Conservation (phyloP, 31 red algal species). For the Bonnemaisonia californica region DNA sequence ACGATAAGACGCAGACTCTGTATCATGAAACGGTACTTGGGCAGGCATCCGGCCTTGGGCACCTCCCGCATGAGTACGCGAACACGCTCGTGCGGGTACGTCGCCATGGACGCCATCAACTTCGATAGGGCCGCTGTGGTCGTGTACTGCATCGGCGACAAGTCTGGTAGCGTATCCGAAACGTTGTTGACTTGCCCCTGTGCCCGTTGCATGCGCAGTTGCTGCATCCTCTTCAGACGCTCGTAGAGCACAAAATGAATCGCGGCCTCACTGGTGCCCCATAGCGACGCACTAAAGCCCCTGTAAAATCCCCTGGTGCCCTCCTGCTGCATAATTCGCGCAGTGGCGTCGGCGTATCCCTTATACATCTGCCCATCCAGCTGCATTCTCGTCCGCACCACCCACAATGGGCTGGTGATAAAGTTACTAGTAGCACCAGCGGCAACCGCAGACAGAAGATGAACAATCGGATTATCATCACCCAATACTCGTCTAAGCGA, state of each 20-base stretch:
- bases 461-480: background rate
- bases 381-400: background rate
- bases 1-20: conserved; percentile 49
- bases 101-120: conserved; percentile 40
- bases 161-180: conserved; percentile 13
- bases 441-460: background rate
- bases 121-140: conserved; percentile 53
- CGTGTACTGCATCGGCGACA: conserved; percentile 48
- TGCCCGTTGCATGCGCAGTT: background rate
- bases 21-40: conserved; percentile 67
- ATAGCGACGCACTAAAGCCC: conserved; percentile 63
- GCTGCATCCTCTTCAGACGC: conserved; percentile 32
- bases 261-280: conserved; percentile 70
- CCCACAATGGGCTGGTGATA: background rate
- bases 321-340: conserved; percentile 15
- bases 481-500: background rate
- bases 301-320: conserved; percentile 69
- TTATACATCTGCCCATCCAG: background rate
- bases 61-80: conserved; percentile 63
- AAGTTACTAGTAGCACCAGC: background rate
- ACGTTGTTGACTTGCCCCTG: background rate
- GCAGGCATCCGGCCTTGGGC: conserved; percentile 19
- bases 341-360: background rate
- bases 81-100: conserved; percentile 78
- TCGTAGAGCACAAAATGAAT: conserved; percentile 81